These are phyloP conservation scores for Penicillium sumatraense DNA, from an alignment of 2,329 filamentous ascomycete genomes.

Conservation along the genomic window DNA sequence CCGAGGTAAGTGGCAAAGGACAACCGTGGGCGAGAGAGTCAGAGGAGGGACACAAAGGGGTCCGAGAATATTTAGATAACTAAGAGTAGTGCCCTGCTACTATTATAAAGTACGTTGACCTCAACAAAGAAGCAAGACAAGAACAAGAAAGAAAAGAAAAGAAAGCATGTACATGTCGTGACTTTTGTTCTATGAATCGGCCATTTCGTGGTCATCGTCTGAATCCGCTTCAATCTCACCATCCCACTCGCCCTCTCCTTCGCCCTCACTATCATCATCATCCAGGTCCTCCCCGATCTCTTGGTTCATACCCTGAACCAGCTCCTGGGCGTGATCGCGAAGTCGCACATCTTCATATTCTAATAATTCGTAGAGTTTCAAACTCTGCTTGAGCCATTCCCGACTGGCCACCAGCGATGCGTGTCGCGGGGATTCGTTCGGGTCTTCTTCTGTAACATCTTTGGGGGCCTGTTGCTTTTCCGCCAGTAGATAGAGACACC, in stretches of 20 bases:
- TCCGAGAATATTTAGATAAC: too few relatives aligned
- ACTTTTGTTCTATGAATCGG: constrained; percentile 43
- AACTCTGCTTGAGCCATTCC: constrained; percentile 80
- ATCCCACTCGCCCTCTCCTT: constrained; percentile 55
- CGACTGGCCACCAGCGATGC: constrained; percentile 73
- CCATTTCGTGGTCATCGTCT: constrained; percentile 60
- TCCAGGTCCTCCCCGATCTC: constrained; percentile 66
- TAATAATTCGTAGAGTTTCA: constrained; percentile 76
- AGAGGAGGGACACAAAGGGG: too few relatives aligned
- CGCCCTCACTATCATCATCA: constrained; percentile 61
- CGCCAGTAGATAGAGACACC: constrained; percentile 78
- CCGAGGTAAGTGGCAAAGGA: constrained; percentile 28
- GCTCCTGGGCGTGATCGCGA: constrained; percentile 49
- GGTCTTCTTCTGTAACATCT: constrained; percentile 37
- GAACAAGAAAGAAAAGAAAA: constrained; percentile 16
- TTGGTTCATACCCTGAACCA: constrained; percentile 60
- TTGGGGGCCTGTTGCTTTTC: constrained; percentile 49
- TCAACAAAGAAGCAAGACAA: not conserved
- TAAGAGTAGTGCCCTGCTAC: too few relatives aligned
- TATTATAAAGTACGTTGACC: constrained; percentile 20
- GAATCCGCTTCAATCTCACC: constrained; percentile 61
- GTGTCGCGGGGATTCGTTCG: constrained; percentile 58
- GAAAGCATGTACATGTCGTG: constrained; percentile 31
- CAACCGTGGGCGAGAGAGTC: not conserved
- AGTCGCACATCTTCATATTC: constrained; percentile 69